phyloP scores from a whole-genome alignment of 768 basidiomycete genomes.

The Leccinum ochraceum region DNA sequence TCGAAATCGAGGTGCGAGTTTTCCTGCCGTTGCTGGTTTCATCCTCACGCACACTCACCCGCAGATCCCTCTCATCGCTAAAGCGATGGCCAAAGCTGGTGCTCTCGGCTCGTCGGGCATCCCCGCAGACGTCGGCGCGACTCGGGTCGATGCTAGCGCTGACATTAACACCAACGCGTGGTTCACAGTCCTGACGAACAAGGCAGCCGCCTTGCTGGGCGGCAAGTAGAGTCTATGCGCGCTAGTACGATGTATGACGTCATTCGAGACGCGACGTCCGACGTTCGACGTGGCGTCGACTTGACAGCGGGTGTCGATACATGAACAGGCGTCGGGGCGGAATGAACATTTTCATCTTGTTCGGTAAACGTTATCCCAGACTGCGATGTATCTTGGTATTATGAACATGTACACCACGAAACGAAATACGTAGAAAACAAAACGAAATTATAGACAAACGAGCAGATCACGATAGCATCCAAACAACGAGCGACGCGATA shows the following conservation, averaged over 20 bases:
- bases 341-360: no score
- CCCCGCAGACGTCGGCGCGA: constrained; percentile 44
- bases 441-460: neutral
- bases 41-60: neutral
- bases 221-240: constrained; percentile 1
- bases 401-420: neutral
- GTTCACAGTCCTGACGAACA: constrained; percentile 43
- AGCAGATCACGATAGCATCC: neutral
- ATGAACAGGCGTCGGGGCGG: no score
- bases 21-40: neutral
- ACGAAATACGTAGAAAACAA: neutral
- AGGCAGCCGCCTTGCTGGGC: constrained; percentile 47
- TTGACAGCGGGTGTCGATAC: no score
- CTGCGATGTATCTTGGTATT: no score
- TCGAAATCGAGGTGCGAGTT: neutral
- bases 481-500: neutral
- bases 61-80: constrained; percentile 55
- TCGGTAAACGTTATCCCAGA: neutral
- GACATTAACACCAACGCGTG: constrained; percentile 26
- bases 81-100: constrained; percentile 55
- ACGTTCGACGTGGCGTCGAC: no score
- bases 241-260: neutral
- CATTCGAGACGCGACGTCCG: neutral
- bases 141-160: constrained; percentile 34
- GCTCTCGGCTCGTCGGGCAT: constrained; percentile 52